A percentile compares a stretch with the other conserved stretches of the same genome.
Evolutionary conservation across 176 grass and related monocot genomes (phyloP).

Genomic region (Chrysopogon serrulatus): DNA sequence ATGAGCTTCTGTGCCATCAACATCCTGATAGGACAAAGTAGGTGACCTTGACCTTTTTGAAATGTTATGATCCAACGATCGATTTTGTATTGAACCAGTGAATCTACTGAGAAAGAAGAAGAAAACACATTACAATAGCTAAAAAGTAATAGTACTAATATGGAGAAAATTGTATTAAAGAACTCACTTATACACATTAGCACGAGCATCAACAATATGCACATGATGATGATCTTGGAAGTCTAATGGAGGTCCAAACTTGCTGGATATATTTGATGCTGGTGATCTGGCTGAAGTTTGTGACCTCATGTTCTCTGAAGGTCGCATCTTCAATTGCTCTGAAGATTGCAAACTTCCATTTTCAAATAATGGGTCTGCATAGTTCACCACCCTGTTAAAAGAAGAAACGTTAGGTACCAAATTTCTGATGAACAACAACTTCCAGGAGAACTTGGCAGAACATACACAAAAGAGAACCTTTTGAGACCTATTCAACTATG

Average conservation of each 20-base stretch:
- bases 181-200: conserved; percentile 40
- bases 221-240: conserved; percentile 23
- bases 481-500: neutral
- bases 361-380: conserved; percentile 48
- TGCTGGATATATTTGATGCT: conserved; percentile 17
- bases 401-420: conserved; percentile 24
- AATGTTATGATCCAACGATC: conserved; percentile 36
- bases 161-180: neutral
- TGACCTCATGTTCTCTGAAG: conserved; percentile 23
- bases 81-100: conserved; percentile 33
- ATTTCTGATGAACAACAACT: neutral
- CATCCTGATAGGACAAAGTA: conserved; percentile 37
- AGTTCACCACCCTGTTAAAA: conserved; percentile 44
- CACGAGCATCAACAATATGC: conserved; percentile 16
- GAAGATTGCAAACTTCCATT: conserved; percentile 26
- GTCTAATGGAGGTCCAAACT: conserved; percentile 34
- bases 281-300: conserved; percentile 21
- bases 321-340: conserved; percentile 15
- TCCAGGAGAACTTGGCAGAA: neutral
- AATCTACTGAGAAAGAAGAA: conserved; percentile 20
- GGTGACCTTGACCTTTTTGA: conserved; percentile 59
- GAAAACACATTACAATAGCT: conserved; percentile 14
- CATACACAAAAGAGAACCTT: neutral
- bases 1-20: conserved; percentile 36
- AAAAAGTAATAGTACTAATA: neutral